Conservation (phyloP, 225 moss, liverwort and hornwort species). For the Lunularia cruciata region DNA sequence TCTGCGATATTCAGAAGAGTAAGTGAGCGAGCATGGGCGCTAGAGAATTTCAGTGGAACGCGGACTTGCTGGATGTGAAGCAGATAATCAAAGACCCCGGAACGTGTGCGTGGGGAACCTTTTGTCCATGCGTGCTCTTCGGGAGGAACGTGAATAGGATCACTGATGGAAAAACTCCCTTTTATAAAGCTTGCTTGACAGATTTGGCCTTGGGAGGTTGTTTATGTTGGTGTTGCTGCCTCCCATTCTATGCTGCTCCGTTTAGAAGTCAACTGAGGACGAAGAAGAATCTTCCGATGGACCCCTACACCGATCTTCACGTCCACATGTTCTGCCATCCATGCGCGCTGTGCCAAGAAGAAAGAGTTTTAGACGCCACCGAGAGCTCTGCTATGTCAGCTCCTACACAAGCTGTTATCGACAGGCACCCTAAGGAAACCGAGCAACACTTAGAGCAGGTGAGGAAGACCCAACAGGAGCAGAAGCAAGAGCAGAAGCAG, state of each 20-base stretch:
- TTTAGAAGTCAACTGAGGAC: constrained; percentile 33
- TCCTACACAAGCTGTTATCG: constrained; percentile 14
- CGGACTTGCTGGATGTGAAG: constrained; percentile 2
- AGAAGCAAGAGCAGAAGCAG: neutral
- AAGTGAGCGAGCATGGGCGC: neutral
- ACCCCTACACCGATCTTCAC: constrained; percentile 35
- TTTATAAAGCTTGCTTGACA: constrained; percentile 17
- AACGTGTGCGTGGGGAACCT: constrained; percentile 30
- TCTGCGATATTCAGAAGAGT: no score
- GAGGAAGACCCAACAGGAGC: constrained; percentile 2
- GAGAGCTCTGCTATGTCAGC: constrained; percentile 7
- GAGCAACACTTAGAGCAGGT: constrained; percentile 21
- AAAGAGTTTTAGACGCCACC: constrained; percentile 9
- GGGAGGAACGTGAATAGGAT: constrained; percentile 40
- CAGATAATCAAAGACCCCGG: constrained; percentile 22
- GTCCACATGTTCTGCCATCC: constrained; percentile 41
- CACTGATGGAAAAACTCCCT: constrained; percentile 32
- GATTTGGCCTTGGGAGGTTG: constrained; percentile 35
- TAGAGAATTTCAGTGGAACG: constrained; percentile 28
- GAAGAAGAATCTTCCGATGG: constrained; percentile 41
- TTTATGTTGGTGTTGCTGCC: constrained; percentile 46
- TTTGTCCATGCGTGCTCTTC: constrained; percentile 41
- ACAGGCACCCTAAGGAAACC: constrained; percentile 22
- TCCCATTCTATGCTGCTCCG: constrained; percentile 32
- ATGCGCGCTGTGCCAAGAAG: constrained; percentile 38